Percentiles rank a stretch among this genome's conserved stretches.
Conservation (phyloP, 2,329 filamentous ascomycete species). For the Magnaporthales sp. region DNA sequence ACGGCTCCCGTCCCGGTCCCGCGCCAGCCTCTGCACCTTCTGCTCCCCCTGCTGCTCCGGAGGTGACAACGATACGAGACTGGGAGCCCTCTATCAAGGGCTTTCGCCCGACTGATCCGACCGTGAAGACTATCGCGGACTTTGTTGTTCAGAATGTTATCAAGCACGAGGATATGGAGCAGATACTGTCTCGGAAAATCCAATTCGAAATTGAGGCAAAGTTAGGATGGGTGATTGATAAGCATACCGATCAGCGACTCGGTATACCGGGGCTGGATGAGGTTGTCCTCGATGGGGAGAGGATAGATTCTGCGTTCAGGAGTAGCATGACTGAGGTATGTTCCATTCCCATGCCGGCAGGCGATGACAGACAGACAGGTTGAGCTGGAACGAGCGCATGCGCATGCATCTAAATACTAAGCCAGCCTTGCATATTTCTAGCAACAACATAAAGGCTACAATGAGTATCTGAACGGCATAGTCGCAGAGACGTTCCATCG, state of each 20-base stretch:
- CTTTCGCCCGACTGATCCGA: constrained; percentile 61
- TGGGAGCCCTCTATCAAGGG: constrained; percentile 65
- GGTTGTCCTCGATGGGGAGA: not conserved
- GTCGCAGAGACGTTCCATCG: constrained; percentile 50
- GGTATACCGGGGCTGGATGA: constrained; percentile 35
- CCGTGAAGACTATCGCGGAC: constrained; percentile 70
- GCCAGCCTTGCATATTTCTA: constrained; percentile 23
- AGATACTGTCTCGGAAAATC: constrained; percentile 55
- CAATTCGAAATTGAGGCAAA: constrained; percentile 93
- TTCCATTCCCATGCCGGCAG: constrained; percentile 6
- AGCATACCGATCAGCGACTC: constrained; percentile 61
- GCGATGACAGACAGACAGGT: not conserved
- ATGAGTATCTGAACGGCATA: constrained; percentile 71
- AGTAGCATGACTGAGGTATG: constrained; percentile 86
- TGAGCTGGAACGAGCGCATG: not conserved
- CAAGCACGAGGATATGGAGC: constrained; percentile 53
- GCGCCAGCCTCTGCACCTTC: constrained; percentile 7
- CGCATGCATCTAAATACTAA: not conserved
- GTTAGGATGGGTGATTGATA: constrained; percentile 71
- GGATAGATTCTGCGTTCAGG: constrained; percentile 52
- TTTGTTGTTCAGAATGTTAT: constrained; percentile 70
- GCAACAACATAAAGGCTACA: constrained; percentile 75
- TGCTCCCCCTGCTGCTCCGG: not conserved
- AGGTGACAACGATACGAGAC: constrained; percentile 31
- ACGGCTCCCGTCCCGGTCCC: constrained; percentile 5